Evolutionary conservation across 805 yeast species (phyloP).

Genomic region (Vanderwaltozyma polyspora): DNA sequence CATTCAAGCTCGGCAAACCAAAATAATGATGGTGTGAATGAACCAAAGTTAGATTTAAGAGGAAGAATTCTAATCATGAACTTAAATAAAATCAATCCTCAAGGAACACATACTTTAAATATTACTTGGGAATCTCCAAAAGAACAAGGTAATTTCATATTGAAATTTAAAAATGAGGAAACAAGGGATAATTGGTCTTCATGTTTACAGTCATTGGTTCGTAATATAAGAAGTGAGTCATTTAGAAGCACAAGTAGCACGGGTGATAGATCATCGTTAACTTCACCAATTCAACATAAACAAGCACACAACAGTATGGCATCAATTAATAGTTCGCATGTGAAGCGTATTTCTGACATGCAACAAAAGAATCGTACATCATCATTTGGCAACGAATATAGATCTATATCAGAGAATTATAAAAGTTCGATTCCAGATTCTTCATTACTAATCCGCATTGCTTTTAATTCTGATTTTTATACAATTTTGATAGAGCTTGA

Average conservation of each 20-base stretch:
- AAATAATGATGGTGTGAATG: conserved; percentile 9
- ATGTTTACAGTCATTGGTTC: conserved; percentile 37
- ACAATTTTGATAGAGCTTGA: conserved; percentile 51
- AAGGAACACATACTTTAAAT: conserved; percentile 46
- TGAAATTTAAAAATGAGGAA: conserved; percentile 79
- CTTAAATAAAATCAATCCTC: conserved; percentile 35
- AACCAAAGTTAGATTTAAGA: conserved; percentile 47
- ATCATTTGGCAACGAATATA: conserved; percentile 24
- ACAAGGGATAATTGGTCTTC: conserved; percentile 70
- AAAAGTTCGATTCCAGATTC: conserved; percentile 30
- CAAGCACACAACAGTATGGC: conserved; percentile 21
- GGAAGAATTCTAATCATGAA: conserved; percentile 77
- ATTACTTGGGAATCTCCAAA: conserved; percentile 76
- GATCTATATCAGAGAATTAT: conserved; percentile 32
- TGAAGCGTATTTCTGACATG: conserved; percentile 22
- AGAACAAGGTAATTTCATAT: conserved; percentile 76
- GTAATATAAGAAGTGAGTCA: conserved; percentile 26
- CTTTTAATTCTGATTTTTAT: conserved; percentile 42
- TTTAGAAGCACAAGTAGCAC: conserved; percentile 21
- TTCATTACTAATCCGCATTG: conserved; percentile 30
- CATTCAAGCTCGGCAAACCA: conserved; percentile 7
- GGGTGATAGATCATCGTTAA: conserved; percentile 16
- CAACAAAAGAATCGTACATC: conserved; percentile 17
- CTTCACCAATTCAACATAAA: conserved; percentile 5
- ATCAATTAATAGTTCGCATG: conserved; percentile 14